A percentile compares a stretch with the other conserved stretches of the same genome.
Conservation (phyloP, 768 basidiomycete species). For the Russula brevipes region DNA sequence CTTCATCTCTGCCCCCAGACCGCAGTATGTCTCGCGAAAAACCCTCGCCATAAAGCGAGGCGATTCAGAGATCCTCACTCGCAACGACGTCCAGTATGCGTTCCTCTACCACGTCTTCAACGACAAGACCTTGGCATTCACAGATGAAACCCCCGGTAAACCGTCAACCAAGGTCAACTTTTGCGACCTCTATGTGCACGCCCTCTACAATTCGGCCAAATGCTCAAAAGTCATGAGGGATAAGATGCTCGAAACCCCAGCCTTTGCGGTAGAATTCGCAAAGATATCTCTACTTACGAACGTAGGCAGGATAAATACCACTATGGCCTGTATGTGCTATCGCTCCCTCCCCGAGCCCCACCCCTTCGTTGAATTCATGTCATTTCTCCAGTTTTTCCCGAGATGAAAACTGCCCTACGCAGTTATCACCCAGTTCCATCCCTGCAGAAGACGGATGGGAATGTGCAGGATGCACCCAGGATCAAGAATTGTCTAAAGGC, state of each 20-base stretch:
- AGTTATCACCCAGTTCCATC: conserved; percentile 91
- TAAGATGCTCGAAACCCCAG: conserved; percentile 78
- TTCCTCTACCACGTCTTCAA: conserved; percentile 76
- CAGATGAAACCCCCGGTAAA: conserved; percentile 49
- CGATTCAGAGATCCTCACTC: conserved; percentile 77
- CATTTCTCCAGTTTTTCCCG: conserved; percentile 66
- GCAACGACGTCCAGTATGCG: conserved; percentile 84
- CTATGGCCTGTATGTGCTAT: conserved; percentile 68
- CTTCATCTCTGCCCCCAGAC: conserved; percentile 45
- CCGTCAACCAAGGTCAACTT: conserved; percentile 59
- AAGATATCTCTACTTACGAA: conserved; percentile 85
- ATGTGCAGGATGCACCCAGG: conserved; percentile 85
- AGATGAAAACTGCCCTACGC: conserved; percentile 87
- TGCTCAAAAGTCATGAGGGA: conserved; percentile 85
- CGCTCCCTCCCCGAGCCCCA: neutral
- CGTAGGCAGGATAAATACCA: conserved; percentile 88
- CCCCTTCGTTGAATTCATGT: conserved; percentile 15
- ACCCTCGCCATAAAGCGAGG: conserved; percentile 75
- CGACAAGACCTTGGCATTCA: conserved; percentile 64
- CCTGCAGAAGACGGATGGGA: conserved; percentile 81
- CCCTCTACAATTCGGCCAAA: conserved; percentile 72
- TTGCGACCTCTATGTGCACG: conserved; percentile 76
- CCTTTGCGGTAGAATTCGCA: conserved; percentile 72
- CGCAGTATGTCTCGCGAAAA: conserved; percentile 42
- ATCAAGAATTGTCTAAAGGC: conserved; percentile 90